Conservation (phyloP, 2,329 filamentous ascomycete genomes). For the Diaporthe longicolla region DNA sequence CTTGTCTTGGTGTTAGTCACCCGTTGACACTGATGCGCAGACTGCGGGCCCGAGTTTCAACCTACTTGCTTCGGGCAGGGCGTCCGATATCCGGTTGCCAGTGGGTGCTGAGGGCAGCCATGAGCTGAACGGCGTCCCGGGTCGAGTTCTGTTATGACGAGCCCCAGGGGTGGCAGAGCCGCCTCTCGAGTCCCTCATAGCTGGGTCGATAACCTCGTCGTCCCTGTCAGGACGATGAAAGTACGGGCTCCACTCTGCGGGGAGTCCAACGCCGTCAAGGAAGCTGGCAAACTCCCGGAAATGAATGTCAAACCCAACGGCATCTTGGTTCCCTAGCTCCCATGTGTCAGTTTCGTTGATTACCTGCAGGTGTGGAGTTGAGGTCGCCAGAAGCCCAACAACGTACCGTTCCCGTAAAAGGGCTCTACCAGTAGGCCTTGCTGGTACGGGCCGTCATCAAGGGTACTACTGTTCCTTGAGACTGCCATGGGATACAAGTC, state of each 20-base stretch:
- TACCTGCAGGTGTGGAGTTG: too few species aligned
- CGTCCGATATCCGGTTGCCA: slow-evolving; percentile 17
- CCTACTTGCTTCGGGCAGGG: slow-evolving; percentile 12
- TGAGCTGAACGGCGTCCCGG: slow-evolving; percentile 17
- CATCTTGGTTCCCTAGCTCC: not conserved
- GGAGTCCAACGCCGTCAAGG: slow-evolving; percentile 11
- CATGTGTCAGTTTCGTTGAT: not conserved
- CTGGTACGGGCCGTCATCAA: slow-evolving; percentile 7
- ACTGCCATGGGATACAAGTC: slow-evolving; percentile 14
- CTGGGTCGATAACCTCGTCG: slow-evolving; percentile 9
- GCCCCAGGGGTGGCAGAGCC: not conserved
- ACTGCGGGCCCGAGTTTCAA: not conserved
- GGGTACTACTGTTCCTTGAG: not conserved
- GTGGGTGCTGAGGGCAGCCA: slow-evolving; percentile 20
- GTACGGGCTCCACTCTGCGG: slow-evolving; percentile 19
- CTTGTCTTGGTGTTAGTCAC: not conserved
- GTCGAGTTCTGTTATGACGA: not conserved
- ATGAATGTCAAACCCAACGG: slow-evolving; percentile 1
- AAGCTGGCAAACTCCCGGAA: slow-evolving; percentile 20
- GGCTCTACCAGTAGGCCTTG: slow-evolving; percentile 9
- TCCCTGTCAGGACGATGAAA: slow-evolving; percentile 5
- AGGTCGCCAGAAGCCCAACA: too few species aligned
- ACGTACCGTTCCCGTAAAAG: slow-evolving; percentile 12
- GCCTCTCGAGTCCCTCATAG: not conserved
- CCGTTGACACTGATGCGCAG: not conserved